phyloP scores from a whole-genome alignment of 1,284 basidiomycete species.

The Nidula niveotomentosa region DNA sequence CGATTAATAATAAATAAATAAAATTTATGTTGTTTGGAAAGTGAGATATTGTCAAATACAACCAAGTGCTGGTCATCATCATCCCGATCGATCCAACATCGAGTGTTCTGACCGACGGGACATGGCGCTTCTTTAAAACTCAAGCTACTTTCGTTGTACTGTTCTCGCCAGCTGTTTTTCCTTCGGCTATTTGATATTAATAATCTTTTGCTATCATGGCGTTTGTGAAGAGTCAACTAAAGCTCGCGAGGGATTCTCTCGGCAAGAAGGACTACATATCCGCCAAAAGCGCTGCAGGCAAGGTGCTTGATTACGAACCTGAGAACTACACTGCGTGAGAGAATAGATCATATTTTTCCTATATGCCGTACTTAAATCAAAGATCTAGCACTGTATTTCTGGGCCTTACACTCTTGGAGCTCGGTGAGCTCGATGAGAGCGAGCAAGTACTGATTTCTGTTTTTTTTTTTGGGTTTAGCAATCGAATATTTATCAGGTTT shows the following conservation, averaged over 20 bases:
- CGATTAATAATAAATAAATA: too few relatives aligned
- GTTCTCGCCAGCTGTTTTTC: too few relatives aligned
- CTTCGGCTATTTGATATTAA: too few relatives aligned
- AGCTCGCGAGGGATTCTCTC: conserved; percentile 79
- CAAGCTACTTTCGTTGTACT: background rate
- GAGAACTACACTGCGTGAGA: conserved; percentile 82
- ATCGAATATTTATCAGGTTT: background rate
- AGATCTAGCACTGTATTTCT: conserved; percentile 75
- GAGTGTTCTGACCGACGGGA: too few relatives aligned
- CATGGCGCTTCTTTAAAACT: background rate
- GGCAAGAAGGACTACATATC: conserved; percentile 70
- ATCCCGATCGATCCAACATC: too few relatives aligned
- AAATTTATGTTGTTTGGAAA: too few relatives aligned
- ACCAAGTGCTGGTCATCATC: too few relatives aligned
- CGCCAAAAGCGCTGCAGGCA: conserved; percentile 67
- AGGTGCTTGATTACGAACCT: conserved; percentile 72
- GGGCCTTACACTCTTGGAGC: conserved; percentile 74
- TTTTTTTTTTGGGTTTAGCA: background rate
- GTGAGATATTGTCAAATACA: too few relatives aligned
- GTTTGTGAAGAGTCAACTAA: conserved; percentile 73
- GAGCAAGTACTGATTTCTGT: conserved; percentile 64
- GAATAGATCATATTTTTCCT: background rate
- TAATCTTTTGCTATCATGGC: background rate
- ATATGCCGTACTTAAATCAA: background rate
- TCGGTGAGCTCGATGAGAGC: conserved; percentile 69